Evolutionary conservation across 2,329 filamentous ascomycete genomes (phyloP), one percentile per base, ranked within the genome.

Genomic region (Alternaria gansuensis): DNA sequence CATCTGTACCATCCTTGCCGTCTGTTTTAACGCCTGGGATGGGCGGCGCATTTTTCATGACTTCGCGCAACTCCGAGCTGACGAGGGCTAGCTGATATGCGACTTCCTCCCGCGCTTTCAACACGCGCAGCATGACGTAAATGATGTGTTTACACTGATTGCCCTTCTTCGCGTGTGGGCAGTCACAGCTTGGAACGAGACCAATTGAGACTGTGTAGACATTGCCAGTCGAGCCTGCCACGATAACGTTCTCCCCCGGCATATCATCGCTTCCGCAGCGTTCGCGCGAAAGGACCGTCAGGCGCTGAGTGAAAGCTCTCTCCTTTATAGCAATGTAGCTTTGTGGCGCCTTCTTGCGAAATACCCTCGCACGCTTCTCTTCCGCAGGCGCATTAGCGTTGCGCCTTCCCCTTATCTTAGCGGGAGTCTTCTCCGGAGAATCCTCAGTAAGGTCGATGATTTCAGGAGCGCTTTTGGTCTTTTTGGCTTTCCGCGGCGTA

Each of bases 101-200:
- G 2, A 88, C 77, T 33, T 87, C 72, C 37, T 80, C 75, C 0
- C 82, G 82, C 1, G 82, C 85, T 76, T 85, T 87, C 40, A 89
- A 79, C 2, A 86, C 83, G 26, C 84, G 83, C 48, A 83, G 75
- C 55, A 88, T 81, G 23, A 87, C 84, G 67, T 87, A 90, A 41
- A 89, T 60, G 26, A 87, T 78, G 65, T 90, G 88, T 69, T 89
- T 89, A 81, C 87, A 90, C 66, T 87, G 84, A 43, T 85, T 84
- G 4, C 85, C 83, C 57, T 84, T 84, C 33, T 45, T 60, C 1
- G 80, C 78, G 71, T 87, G 83, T 0, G 84, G 84, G 69, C 86
- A 88, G 55, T 80, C 80, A 73, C 86, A 88, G 5, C 65, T 76
- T 0, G 86, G 85, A 10, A 80, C 66, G 51, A 83, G 82, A 57